Percentiles rank a stretch among this genome's conserved stretches.
Evolutionary conservation across 83 land plant species (phyloP).

Genomic region (Thuja plicata): DNA sequence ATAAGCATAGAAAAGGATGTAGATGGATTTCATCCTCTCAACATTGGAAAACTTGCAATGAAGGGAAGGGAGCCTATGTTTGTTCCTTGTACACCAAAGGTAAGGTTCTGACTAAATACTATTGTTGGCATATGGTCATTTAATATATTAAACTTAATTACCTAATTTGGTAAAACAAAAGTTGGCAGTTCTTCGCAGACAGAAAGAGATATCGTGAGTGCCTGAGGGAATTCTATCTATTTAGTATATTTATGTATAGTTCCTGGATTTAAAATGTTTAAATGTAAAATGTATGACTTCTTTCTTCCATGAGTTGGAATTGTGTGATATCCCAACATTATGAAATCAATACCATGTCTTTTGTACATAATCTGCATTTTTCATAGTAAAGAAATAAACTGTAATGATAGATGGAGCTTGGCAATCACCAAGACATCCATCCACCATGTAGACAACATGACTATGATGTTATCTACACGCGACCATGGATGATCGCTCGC

Average conservation of each 20-base stretch:
- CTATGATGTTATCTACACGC: no score
- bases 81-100: constrained; percentile 94
- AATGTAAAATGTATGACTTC: not conserved
- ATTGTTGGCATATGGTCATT: not conserved
- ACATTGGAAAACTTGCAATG: constrained; percentile 92
- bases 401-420: no score
- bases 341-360: no score
- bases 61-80: constrained; percentile 89
- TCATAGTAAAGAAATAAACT: no score
- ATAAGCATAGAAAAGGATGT: constrained; percentile 90
- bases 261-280: not conserved
- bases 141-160: not conserved
- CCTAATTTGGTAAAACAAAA: not conserved
- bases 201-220: not conserved
- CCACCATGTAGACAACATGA: no score
- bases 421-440: no score
- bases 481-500: no score
- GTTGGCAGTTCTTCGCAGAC: not conserved
- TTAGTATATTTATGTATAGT: not conserved
- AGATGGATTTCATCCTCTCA: constrained; percentile 92
- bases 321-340: no score
- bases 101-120: constrained; percentile 9
- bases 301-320: not conserved
- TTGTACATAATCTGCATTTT: no score
- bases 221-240: not conserved